These are phyloP conservation scores for Boeremia lycopersici DNA, from an alignment of 2,329 filamentous ascomycete genomes.

Conservation along the genomic window DNA sequence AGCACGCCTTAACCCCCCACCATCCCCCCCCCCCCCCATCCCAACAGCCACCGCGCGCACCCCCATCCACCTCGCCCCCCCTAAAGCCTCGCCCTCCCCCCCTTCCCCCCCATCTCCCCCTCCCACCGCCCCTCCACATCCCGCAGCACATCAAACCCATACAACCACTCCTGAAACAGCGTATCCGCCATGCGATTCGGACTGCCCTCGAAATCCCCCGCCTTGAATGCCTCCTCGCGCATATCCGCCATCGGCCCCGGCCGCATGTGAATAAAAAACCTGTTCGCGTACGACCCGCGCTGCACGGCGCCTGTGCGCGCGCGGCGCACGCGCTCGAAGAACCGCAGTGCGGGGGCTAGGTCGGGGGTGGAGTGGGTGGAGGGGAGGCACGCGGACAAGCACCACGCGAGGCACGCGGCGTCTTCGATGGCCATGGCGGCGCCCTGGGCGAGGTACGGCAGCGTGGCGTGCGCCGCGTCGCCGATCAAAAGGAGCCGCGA, in stretches of 20 bases:
- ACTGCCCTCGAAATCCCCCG: not conserved
- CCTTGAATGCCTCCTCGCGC: not conserved
- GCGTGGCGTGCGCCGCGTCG: constrained; percentile 2
- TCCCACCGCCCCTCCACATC: not conserved
- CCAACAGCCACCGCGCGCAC: too few relatives aligned
- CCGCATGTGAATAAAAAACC: not conserved
- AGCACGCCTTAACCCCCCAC: too few relatives aligned
- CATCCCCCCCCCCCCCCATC: too few relatives aligned
- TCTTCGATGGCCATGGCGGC: constrained; percentile 71
- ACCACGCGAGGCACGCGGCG: too few relatives aligned
- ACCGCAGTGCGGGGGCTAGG: not conserved
- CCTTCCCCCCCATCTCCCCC: not conserved
- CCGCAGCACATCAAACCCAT: not conserved
- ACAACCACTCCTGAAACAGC: not conserved
- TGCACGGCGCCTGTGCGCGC: not conserved
- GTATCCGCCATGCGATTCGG: not conserved
- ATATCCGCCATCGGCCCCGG: not conserved
- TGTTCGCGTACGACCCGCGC: not conserved
- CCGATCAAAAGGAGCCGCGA: constrained; percentile 4
- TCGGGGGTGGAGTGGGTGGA: not conserved
- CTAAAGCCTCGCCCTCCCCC: too few relatives aligned
- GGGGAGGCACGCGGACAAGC: too few relatives aligned
- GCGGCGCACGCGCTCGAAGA: not conserved
- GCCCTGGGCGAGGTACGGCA: constrained; percentile 33
- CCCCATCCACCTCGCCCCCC: too few relatives aligned